phyloP scores from a whole-genome alignment of 1,284 basidiomycete genomes.

The Trichosporon sp. region DNA sequence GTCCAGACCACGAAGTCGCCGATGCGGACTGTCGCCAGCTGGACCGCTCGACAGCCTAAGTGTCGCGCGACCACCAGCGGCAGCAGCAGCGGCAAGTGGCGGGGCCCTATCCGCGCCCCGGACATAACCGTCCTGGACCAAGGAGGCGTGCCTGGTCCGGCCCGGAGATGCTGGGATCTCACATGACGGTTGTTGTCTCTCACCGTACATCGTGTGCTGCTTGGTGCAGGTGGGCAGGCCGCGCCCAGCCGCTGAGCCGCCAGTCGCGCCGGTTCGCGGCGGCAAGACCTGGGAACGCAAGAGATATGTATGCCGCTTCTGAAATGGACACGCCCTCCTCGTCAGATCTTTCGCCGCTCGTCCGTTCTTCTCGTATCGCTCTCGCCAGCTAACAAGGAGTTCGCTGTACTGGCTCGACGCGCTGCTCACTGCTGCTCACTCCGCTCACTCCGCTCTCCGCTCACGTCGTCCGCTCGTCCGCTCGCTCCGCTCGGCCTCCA shows the following conservation, averaged over 20 bases:
- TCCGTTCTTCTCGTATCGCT: too few relatives aligned
- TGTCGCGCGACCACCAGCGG: too few relatives aligned
- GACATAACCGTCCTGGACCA: background rate
- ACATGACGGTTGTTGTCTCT: background rate
- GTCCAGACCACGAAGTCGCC: too few relatives aligned
- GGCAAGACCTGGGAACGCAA: background rate
- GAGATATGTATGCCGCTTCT: background rate
- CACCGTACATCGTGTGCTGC: background rate
- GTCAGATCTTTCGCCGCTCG: too few relatives aligned
- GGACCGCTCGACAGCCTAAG: too few relatives aligned
- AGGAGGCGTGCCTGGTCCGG: background rate
- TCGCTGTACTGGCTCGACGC: too few relatives aligned
- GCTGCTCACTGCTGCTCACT: too few relatives aligned
- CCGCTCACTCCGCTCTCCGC: background rate
- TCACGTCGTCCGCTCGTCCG: background rate
- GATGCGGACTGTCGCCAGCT: too few relatives aligned
- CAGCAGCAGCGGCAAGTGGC: too few relatives aligned
- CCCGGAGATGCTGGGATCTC: background rate
- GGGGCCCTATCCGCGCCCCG: background rate
- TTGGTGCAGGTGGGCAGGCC: background rate
- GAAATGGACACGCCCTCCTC: too few relatives aligned
- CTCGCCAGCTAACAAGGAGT: too few relatives aligned
- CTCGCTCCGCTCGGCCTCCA: background rate
- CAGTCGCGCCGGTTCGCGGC: background rate
- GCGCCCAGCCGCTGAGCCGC: background rate